phyloP scores from a whole-genome alignment of 805 yeast species.

The Cyberlindnera maritima region DNA sequence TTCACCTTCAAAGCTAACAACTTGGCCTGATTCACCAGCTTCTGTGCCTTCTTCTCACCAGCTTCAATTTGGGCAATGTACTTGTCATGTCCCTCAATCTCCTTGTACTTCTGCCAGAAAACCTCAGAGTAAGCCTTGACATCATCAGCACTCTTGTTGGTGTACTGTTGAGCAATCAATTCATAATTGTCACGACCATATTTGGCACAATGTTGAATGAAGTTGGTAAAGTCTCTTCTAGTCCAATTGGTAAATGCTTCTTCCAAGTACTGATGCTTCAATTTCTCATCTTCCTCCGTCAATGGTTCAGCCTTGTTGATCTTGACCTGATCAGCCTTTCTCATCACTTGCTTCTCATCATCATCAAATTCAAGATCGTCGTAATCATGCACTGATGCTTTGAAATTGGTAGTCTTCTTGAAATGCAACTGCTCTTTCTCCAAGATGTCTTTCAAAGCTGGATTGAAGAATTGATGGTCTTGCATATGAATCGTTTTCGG shows the following conservation, averaged over 20 bases:
- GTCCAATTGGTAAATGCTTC: conserved; percentile 69
- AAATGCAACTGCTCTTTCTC: conserved; percentile 65
- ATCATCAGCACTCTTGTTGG: conserved; percentile 56
- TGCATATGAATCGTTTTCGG: conserved; percentile 64
- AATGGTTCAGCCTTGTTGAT: conserved; percentile 57
- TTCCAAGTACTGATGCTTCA: conserved; percentile 50
- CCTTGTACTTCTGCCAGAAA: conserved; percentile 61
- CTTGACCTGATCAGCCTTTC: conserved; percentile 45
- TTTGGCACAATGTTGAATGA: conserved; percentile 65
- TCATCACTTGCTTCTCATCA: conserved; percentile 14
- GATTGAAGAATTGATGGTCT: conserved; percentile 74
- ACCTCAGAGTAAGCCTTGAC: conserved; percentile 54
- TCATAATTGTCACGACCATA: conserved; percentile 54
- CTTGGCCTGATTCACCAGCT: conserved; percentile 51
- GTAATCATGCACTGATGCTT: conserved; percentile 57
- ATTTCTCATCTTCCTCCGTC: conserved; percentile 56
- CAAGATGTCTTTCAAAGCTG: conserved; percentile 48
- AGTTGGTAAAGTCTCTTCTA: conserved; percentile 70
- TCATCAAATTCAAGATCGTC: conserved; percentile 37
- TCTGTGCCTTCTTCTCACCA: conserved; percentile 66
- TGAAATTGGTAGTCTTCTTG: conserved; percentile 57
- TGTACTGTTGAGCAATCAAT: conserved; percentile 52
- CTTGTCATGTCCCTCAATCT: conserved; percentile 69
- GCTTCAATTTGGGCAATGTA: conserved; percentile 68
- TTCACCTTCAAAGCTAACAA: conserved; percentile 52